Percentiles rank a stretch among this genome's conserved stretches.
Evolutionary conservation across 495 filamentous ascomycete species (phyloP).

Genomic region (Daldinia loculata): DNA sequence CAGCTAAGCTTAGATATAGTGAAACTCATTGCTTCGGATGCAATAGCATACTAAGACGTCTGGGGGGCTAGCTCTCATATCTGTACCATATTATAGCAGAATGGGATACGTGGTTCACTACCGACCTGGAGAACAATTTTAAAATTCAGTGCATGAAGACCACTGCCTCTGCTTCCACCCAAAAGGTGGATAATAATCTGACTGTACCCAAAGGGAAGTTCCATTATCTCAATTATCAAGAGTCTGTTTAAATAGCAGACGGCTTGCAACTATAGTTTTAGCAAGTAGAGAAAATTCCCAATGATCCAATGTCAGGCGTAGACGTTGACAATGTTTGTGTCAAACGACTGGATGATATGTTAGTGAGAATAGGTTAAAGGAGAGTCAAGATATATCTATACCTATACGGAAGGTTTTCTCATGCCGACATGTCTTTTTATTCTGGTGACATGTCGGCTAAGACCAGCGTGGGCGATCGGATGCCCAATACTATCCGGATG

Average conservation of each 20-base stretch:
- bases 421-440: constrained; percentile 49
- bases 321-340: background rate
- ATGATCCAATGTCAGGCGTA: background rate
- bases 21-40: background rate
- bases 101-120: background rate
- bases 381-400: constrained; percentile 14
- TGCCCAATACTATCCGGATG: constrained; percentile 8
- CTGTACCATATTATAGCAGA: background rate
- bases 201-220: background rate
- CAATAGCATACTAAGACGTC: background rate
- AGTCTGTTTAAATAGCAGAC: background rate
- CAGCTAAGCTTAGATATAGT: background rate
- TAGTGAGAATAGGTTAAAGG: background rate
- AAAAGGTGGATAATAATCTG: background rate
- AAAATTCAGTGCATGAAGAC: background rate
- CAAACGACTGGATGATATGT: constrained; percentile 20
- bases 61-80: background rate
- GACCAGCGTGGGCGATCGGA: constrained; percentile 29
- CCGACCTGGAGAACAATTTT: background rate
- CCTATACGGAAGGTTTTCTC: constrained; percentile 36
- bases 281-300: background rate
- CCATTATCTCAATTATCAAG: background rate
- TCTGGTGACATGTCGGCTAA: constrained; percentile 51
- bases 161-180: background rate
- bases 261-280: background rate